Conservation (phyloP, 805 yeast genomes). For the Wilhelminamyces savonicus region DNA sequence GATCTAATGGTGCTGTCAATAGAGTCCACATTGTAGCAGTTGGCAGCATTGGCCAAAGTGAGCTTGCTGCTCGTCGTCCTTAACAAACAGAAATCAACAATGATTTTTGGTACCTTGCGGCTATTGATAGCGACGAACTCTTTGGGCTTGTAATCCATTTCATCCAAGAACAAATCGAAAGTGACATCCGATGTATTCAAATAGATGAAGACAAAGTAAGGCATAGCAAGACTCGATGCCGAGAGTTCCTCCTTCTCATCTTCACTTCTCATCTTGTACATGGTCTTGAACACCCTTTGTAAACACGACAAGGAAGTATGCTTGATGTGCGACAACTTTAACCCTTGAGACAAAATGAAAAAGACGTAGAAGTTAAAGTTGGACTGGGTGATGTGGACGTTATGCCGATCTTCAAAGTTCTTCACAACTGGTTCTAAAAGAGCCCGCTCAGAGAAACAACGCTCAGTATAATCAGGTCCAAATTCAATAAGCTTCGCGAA, state of each 20-base stretch:
- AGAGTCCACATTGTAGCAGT: slow-evolving; percentile 21
- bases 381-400: slow-evolving; percentile 30
- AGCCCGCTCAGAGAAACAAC: slow-evolving; percentile 24
- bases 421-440: slow-evolving; percentile 36
- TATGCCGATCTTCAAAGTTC: slow-evolving; percentile 37
- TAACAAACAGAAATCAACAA: slow-evolving; percentile 19
- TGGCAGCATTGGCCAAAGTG: slow-evolving; percentile 23
- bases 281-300: slow-evolving; percentile 34
- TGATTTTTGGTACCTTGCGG: slow-evolving; percentile 19
- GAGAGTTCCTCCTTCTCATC: slow-evolving; percentile 4
- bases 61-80: slow-evolving; percentile 14
- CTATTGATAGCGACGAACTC: slow-evolving; percentile 7
- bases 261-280: slow-evolving; percentile 28
- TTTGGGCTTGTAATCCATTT: slow-evolving; percentile 13
- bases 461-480: slow-evolving; percentile 18
- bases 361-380: slow-evolving; percentile 50
- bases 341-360: slow-evolving; percentile 47
- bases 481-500: slow-evolving; percentile 16
- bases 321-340: slow-evolving; percentile 51
- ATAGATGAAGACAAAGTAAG: slow-evolving; percentile 28
- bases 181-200: slow-evolving; percentile 18
- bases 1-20: slow-evolving; percentile 22
- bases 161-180: slow-evolving; percentile 17
- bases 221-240: slow-evolving; percentile 6
- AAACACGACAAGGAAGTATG: slow-evolving; percentile 42